phyloP scores from a whole-genome alignment of 257 asterid species.

The Buddleja alternifolia region DNA sequence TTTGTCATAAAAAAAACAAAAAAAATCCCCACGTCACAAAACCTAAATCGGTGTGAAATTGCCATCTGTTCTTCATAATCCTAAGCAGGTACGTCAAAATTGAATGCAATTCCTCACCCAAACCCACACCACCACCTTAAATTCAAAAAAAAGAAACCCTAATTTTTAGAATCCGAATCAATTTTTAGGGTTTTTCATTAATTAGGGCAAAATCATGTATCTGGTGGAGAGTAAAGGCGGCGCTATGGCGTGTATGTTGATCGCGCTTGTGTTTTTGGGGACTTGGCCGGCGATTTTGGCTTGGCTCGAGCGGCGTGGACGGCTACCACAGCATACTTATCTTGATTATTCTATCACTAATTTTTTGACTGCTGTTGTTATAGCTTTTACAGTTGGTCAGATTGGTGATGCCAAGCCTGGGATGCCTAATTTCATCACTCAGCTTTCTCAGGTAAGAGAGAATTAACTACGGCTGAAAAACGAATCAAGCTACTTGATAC shows the following conservation, averaged over 20 bases:
- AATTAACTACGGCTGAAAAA: no score
- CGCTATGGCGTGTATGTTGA: constrained; percentile 56
- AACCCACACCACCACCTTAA: no score
- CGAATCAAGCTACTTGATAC: no score
- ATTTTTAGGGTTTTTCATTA: no score
- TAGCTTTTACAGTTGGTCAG: constrained; percentile 53
- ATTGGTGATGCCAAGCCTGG: constrained; percentile 37
- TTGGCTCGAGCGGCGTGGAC: constrained; percentile 53
- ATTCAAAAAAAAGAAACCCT: no score
- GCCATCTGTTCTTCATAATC: no score
- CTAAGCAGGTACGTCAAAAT: no score
- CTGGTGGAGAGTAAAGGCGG: constrained; percentile 59
- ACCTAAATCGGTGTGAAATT: no score
- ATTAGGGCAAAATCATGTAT: constrained; percentile 35
- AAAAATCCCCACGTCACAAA: no score
- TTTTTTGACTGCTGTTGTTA: constrained; percentile 42
- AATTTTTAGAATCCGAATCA: no score
- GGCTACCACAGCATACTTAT: constrained; percentile 62
- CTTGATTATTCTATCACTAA: constrained; percentile 50
- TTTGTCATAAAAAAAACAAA: no score
- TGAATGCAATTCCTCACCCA: no score
- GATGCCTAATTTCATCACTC: constrained; percentile 45
- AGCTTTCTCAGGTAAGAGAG: constrained; percentile 44
- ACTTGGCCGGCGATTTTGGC: constrained; percentile 63
- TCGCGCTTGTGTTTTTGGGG: constrained; percentile 51